These are phyloP conservation scores for Ailanthus altissimus DNA, from an alignment of 345 rosid genomes.

Conservation along the genomic window DNA sequence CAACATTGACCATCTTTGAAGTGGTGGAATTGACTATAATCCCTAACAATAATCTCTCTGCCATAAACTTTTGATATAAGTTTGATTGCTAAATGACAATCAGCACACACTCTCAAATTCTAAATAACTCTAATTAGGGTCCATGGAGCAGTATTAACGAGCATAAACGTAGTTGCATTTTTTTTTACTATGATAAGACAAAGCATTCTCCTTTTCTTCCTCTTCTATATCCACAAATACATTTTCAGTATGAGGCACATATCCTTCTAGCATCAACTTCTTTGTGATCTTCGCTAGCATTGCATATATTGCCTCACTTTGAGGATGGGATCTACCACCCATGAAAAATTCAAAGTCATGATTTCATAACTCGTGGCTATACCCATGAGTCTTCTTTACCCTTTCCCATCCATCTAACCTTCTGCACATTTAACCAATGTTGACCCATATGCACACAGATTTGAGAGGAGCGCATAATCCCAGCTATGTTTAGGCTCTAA, in stretches of 20 bases:
- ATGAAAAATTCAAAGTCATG: conserved; percentile 62
- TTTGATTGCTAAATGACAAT: conserved; percentile 79
- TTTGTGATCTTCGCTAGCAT: conserved; percentile 60
- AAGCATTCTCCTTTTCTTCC: conserved; percentile 74
- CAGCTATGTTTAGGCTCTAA: conserved; percentile 79
- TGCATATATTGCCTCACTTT: conserved; percentile 48
- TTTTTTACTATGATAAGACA: conserved; percentile 84
- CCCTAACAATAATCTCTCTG: conserved; percentile 74
- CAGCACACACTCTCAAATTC: conserved; percentile 82
- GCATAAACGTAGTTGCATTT: conserved; percentile 81
- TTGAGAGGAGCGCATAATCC: conserved; percentile 80
- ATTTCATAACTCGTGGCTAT: conserved; percentile 75
- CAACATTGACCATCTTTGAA: conserved; percentile 68
- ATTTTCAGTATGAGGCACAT: conserved; percentile 52
- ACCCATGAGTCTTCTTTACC: conserved; percentile 70
- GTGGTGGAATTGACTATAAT: conserved; percentile 84
- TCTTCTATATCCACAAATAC: conserved; percentile 76
- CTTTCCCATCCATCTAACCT: conserved; percentile 56
- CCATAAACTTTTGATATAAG: conserved; percentile 64
- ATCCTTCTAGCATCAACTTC: conserved; percentile 61
- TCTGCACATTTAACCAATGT: conserved; percentile 75
- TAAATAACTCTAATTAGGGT: conserved; percentile 63
- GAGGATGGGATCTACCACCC: conserved; percentile 67
- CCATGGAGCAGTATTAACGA: conserved; percentile 52
- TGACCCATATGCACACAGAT: conserved; percentile 75